Percentiles rank a stretch among this genome's conserved stretches.
These are phyloP conservation scores for Picocystis salinarum DNA, from an alignment of 139 green algal genomes.

Conservation along the genomic window DNA sequence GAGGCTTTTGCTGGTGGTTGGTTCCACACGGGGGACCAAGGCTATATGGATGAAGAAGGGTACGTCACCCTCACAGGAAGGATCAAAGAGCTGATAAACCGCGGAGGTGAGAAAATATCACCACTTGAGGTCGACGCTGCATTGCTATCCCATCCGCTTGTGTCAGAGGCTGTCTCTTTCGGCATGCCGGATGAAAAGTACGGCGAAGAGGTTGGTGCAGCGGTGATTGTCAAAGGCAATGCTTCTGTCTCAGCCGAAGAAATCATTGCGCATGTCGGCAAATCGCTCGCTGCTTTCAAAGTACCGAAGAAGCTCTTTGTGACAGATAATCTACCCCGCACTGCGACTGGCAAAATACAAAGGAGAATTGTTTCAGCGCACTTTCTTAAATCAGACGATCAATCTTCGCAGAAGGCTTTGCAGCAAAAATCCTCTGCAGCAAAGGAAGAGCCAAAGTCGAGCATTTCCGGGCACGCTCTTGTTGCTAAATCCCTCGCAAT, in stretches of 20 bases:
- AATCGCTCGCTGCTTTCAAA: constrained; percentile 51
- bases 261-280: constrained; percentile 18
- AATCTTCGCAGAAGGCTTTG: too few species aligned
- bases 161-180: constrained; percentile 64
- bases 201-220: constrained; percentile 49
- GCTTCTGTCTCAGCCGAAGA: constrained; percentile 8
- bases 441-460: constrained; percentile 10
- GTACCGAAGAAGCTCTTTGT: constrained; percentile 28
- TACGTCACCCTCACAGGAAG: constrained; percentile 65
- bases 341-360: constrained; percentile 68
- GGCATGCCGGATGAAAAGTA: constrained; percentile 59
- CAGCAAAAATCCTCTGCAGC: too few species aligned
- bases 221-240: constrained; percentile 7
- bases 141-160: constrained; percentile 43
- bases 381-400: constrained; percentile 29
- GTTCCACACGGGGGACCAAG: constrained; percentile 58
- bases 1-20: constrained; percentile 35
- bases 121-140: constrained; percentile 59
- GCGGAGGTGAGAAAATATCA: constrained; percentile 69
- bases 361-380: constrained; percentile 38
- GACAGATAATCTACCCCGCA: constrained; percentile 46
- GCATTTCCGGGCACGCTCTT: constrained; percentile 25
- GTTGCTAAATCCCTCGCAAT: constrained; percentile 18
- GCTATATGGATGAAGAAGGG: constrained; percentile 47
- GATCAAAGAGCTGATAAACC: constrained; percentile 85